Conservation (phyloP, 2,329 filamentous ascomycete species). For the Aphanocladium album region DNA sequence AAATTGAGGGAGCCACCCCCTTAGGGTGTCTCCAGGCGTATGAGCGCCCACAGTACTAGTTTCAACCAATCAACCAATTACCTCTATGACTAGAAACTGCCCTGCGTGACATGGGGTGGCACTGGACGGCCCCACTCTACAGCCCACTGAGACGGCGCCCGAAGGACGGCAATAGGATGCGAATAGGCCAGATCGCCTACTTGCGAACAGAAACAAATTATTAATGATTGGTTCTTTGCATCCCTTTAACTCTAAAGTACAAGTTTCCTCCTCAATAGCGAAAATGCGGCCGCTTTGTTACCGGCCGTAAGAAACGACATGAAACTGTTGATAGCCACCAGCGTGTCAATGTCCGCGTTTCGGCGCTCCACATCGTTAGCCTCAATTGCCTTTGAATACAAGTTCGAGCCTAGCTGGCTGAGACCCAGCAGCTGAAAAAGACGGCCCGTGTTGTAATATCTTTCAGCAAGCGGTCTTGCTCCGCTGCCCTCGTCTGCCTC, state of each 20-base stretch:
- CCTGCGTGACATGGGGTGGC: too few species aligned
- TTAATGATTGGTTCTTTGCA: not conserved
- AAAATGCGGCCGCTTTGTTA: constrained; percentile 24
- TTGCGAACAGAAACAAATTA: not conserved
- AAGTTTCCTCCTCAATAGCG: constrained; percentile 24
- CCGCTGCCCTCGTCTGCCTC: constrained; percentile 13
- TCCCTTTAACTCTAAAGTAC: constrained; percentile 6
- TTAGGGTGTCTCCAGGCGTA: too few species aligned
- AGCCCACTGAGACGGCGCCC: not conserved
- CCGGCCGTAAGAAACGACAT: constrained; percentile 27
- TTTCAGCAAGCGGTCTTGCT: constrained; percentile 24
- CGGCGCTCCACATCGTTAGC: constrained; percentile 4
- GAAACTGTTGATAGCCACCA: constrained; percentile 29
- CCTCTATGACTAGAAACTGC: too few species aligned
- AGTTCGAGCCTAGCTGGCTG: constrained; percentile 57
- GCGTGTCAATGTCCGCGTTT: constrained; percentile 22
- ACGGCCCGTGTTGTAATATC: constrained; percentile 35
- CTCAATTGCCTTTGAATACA: constrained; percentile 50
- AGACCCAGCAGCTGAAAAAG: constrained; percentile 34
- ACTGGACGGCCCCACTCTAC: not conserved
- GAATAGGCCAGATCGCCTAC: not conserved
- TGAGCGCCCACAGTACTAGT: too few species aligned
- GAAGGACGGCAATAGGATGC: not conserved
- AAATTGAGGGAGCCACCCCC: too few species aligned
- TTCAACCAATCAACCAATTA: too few species aligned